Conservation (phyloP, 345 rosid genomes). For the Dipteronia dyeriana region DNA sequence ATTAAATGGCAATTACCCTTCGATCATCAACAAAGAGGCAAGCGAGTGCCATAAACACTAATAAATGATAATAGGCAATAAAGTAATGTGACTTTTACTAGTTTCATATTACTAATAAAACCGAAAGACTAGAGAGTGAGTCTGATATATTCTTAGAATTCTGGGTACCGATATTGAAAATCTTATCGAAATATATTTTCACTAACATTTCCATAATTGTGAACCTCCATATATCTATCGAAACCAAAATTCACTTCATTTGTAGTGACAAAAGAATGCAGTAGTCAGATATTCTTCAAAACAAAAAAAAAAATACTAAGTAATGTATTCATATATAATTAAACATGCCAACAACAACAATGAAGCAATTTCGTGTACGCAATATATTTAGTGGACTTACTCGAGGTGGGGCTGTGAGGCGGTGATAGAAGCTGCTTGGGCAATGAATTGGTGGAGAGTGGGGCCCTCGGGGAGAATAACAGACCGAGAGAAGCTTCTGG, state of each 20-base stretch:
- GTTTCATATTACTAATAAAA: no score
- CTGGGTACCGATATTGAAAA: not conserved
- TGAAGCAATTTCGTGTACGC: no score
- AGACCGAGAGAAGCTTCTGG: constrained; percentile 52
- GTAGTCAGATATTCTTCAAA: not conserved
- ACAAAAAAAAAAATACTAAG: not conserved
- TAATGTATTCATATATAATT: not conserved
- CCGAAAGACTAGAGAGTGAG: no score
- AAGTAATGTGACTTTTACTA: no score
- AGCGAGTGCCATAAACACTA: not conserved
- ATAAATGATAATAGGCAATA: no score
- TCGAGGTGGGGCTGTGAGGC: constrained; percentile 51
- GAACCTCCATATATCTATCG: not conserved
- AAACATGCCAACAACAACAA: no score
- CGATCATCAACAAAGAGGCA: not conserved
- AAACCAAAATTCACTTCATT: not conserved
- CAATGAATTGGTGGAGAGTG: constrained; percentile 59
- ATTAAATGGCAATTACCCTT: not conserved
- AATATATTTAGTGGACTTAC: constrained; percentile 41
- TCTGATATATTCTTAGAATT: no score
- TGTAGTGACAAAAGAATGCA: no score
- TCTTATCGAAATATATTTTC: not conserved
- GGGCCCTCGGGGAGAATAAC: constrained; percentile 41
- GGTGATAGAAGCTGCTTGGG: constrained; percentile 48
- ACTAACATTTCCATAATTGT: not conserved